Base-by-base conservation (phyloP, 306 rosid species). In the Lupinus albus region DNA sequence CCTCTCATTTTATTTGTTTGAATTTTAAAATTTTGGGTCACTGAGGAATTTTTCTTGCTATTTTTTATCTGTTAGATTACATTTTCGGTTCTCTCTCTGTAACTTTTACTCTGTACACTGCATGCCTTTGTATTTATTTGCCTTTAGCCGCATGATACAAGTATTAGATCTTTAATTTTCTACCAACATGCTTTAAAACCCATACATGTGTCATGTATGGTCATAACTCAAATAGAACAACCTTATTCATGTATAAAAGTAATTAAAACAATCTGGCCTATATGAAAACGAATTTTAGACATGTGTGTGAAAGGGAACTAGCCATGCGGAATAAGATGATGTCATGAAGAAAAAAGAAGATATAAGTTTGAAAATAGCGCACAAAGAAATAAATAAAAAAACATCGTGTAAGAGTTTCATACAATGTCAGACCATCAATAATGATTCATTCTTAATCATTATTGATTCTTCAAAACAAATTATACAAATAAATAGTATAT, bases 111-210 rank as follows among this genome's bases (percentile, higher is more conserved):
- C 30, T 4, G 25, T 51, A 50, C 10, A 36, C 11, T 18, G 39
- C 60, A 33, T 52, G 28, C 14, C 44, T 38, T 30, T 55, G 39
- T 51, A 18, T 3, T 44, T n/a, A n/a, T n/a, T 44, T 25, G n/a
- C 16, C 28, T 53, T 48, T 33, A 13, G 32, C 28, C 17, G 39
- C 45, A 68, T 14, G 54, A 25, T 25, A 25, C 30, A 35, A 41
- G 3, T 1, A 42, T 15, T 36, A 2, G 11, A 51, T 69, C 9
- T 30, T 10, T n/a, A n/a, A n/a, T n/a, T n/a, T 69, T 30, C 4
- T 30, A 56, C 30, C 56, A 70, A 50, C 38, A 4, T 33, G 33
- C 42, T 47, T 59, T 46, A 53, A 54, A 8, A 71, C 16, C 11
- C 13, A 8, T 56, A 11, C 64, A 51, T 28, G 16, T 36, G 9